Percentiles rank a stretch among this genome's conserved stretches.
These are phyloP conservation scores for Xylariaceae sp. DNA, from an alignment of 2,329 filamentous ascomycete genomes.

Conservation along the genomic window DNA sequence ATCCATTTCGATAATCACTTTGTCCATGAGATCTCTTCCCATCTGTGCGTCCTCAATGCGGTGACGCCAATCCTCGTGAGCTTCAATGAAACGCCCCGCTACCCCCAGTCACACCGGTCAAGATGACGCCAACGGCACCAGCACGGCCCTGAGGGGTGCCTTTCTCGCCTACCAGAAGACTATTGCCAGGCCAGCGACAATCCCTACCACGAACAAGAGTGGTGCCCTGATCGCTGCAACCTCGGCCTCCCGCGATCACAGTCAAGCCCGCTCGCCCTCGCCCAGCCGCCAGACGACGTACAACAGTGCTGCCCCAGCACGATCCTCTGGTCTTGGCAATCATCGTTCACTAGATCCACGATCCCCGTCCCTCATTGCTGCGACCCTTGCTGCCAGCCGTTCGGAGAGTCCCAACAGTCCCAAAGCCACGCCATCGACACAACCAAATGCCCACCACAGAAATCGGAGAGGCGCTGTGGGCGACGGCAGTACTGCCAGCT, in stretches of 20 bases:
- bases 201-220: constrained; percentile 25
- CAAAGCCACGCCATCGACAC: constrained; percentile 30
- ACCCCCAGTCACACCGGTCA: constrained; percentile 28
- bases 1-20: not conserved
- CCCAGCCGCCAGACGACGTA: constrained; percentile 38
- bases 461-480: constrained; percentile 30
- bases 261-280: constrained; percentile 24
- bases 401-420: constrained; percentile 47
- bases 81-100: constrained; percentile 28
- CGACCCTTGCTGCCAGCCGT: constrained; percentile 57
- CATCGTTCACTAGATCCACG: constrained; percentile 36
- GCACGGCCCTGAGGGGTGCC: constrained; percentile 48
- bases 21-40: not conserved
- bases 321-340: constrained; percentile 16
- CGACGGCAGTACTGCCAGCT: constrained; percentile 29
- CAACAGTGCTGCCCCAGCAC: constrained; percentile 30
- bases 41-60: constrained; percentile 17
- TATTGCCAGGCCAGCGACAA: constrained; percentile 15
- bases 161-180: constrained; percentile 49
- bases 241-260: constrained; percentile 35
- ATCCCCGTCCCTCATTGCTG: constrained; percentile 58
- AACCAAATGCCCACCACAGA: constrained; percentile 23
- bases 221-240: constrained; percentile 43
- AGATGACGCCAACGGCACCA: constrained; percentile 30
- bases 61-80: constrained; percentile 15